Evolutionary conservation across 108 stramenopile genomes (phyloP).

Genomic region (Licmophora abbreviata): DNA sequence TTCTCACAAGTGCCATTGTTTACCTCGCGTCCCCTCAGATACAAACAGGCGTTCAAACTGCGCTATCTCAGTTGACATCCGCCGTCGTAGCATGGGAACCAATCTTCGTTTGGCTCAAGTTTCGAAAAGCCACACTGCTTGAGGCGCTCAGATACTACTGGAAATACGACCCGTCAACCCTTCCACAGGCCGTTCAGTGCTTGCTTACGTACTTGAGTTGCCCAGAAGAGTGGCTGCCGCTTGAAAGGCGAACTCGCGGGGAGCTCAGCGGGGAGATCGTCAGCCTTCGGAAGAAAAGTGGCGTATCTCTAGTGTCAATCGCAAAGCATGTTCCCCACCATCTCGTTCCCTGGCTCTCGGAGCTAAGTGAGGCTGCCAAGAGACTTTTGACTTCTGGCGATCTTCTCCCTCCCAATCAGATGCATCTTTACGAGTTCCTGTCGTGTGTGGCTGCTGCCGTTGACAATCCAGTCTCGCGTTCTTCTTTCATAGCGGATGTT

Average conservation of each 20-base stretch:
- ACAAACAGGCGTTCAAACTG: slow-evolving; percentile 33
- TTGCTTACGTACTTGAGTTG: slow-evolving; percentile 58
- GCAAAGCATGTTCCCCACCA: slow-evolving; percentile 64
- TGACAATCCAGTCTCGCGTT: slow-evolving; percentile 59
- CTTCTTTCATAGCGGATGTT: slow-evolving; percentile 73
- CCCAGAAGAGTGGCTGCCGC: slow-evolving; percentile 41
- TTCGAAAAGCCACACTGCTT: slow-evolving; percentile 59
- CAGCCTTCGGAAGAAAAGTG: slow-evolving; percentile 70
- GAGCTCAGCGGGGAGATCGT: slow-evolving; percentile 54
- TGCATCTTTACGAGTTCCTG: slow-evolving; percentile 85
- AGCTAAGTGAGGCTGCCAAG: slow-evolving; percentile 66
- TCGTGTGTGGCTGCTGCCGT: slow-evolving; percentile 80
- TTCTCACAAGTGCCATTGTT: slow-evolving; percentile 11
- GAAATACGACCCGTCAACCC: slow-evolving; percentile 73
- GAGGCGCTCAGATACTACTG: slow-evolving; percentile 69
- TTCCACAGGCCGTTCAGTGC: slow-evolving; percentile 63
- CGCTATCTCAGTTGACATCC: slow-evolving; percentile 51
- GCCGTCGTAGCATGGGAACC: slow-evolving; percentile 73
- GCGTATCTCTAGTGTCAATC: slow-evolving; percentile 69
- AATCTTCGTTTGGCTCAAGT: slow-evolving; percentile 65
- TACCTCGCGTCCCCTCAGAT: slow-evolving; percentile 28
- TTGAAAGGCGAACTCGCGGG: too few relatives aligned
- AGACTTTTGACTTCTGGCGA: slow-evolving; percentile 47
- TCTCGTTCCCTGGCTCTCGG: slow-evolving; percentile 75
- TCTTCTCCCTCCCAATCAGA: slow-evolving; percentile 66